phyloP scores from a whole-genome alignment of 805 yeast genomes.

The Kodamaea jinghongensis region DNA sequence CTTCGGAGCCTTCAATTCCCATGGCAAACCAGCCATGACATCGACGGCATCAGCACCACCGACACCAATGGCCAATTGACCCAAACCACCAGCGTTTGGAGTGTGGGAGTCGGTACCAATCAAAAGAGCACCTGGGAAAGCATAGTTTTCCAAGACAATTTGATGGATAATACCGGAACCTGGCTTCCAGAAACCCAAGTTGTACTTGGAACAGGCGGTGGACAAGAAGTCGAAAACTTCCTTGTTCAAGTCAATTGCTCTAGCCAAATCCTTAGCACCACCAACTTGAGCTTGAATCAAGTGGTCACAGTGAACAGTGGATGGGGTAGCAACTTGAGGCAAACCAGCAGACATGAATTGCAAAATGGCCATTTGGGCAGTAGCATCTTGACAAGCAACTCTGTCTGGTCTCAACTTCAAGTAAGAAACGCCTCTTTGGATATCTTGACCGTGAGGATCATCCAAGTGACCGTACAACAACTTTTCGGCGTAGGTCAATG shows the following conservation, averaged over 20 bases:
- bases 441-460: conserved; percentile 84
- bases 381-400: conserved; percentile 98
- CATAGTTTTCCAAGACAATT: conserved; percentile 92
- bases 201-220: conserved; percentile 89
- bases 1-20: conserved; percentile 99
- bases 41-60: conserved; percentile 99
- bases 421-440: conserved; percentile 84
- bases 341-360: conserved; percentile 96
- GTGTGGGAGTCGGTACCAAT: conserved; percentile 98
- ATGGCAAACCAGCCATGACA: conserved; percentile 93
- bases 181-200: conserved; percentile 98
- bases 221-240: conserved; percentile 93
- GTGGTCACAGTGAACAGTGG: conserved; percentile 97
- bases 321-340: conserved; percentile 89
- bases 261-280: conserved; percentile 77
- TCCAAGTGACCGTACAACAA: conserved; percentile 92
- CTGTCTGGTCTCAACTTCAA: conserved; percentile 95
- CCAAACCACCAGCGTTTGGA: conserved; percentile 98
- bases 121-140: conserved; percentile 95
- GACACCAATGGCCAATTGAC: conserved; percentile 97
- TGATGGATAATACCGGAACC: conserved; percentile 98
- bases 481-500: conserved; percentile 94
- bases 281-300: conserved; percentile 95
- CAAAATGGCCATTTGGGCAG: conserved; percentile 96
- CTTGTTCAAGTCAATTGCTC: conserved; percentile 85